Conservation (phyloP, 352 stramenopile genomes). For the Globisporangium megalacanthum region DNA sequence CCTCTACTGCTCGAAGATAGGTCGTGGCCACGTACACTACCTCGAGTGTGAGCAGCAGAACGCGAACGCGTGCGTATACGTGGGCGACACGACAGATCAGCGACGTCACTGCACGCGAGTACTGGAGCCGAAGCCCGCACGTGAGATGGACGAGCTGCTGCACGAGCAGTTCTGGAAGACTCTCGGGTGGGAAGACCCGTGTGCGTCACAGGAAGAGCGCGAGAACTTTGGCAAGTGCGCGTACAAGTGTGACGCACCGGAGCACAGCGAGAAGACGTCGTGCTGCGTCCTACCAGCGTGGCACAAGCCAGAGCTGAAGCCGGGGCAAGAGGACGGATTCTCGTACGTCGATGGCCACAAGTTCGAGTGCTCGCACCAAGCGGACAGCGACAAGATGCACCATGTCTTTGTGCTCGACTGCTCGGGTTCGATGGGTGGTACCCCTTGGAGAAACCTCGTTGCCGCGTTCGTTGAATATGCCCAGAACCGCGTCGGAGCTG, state of each 20-base stretch:
- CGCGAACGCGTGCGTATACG: constrained; percentile 40
- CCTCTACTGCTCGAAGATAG: no score
- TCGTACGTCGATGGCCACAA: no score
- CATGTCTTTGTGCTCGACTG: no score
- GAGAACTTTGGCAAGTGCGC: constrained; percentile 67
- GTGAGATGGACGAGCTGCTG: constrained; percentile 62
- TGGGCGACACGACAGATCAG: constrained; percentile 34
- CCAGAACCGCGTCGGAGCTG: constrained; percentile 52
- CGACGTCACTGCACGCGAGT: constrained; percentile 57
- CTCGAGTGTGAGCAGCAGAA: constrained; percentile 34
- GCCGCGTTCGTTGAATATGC: constrained; percentile 57
- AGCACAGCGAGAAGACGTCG: constrained; percentile 53
- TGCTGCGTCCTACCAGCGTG: constrained; percentile 21
- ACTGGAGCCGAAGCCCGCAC: constrained; percentile 50
- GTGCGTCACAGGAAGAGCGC: constrained; percentile 42
- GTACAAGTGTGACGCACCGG: constrained; percentile 60
- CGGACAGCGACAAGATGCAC: no score
- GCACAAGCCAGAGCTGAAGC: no score
- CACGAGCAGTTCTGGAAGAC: constrained; percentile 77
- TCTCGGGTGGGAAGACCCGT: constrained; percentile 71
- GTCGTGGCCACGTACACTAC: no score
- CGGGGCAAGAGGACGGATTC: no score
- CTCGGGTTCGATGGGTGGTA: constrained; percentile 11
- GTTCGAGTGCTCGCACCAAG: no score
- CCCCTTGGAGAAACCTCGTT: constrained; percentile 49